Evolutionary conservation across 140 eudicot genomes (phyloP), one percentile per base, ranked within the genome.

Genomic region (Flaveria floridana): DNA sequence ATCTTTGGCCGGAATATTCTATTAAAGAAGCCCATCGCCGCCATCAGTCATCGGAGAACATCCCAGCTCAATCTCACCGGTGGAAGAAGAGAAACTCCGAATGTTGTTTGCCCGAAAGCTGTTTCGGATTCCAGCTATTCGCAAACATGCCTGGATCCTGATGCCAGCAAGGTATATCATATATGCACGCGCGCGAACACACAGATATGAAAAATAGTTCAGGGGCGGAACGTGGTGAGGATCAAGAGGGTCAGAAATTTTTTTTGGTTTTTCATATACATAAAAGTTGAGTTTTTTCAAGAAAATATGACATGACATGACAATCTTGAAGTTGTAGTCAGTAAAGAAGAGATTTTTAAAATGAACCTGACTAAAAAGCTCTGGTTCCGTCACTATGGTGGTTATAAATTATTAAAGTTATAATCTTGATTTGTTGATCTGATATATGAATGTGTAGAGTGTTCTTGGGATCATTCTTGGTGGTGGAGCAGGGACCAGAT

Each of bases 381-480:
- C 1, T 34, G 39, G 39, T 34, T 34, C 7, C 7, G 3, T 5
- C 7, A 34, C 39, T 34, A 28, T 28, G 11, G 37, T 20, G 47
- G 19, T 70, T 70, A 69, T 34, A 34, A 34, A 34, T 34, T 34
- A 34, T 34, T 69, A 30, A 30, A 30, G 37, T 30, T 30, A 30
- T 30, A 28, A 14, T 48, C 46, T 6, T 70, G 61, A 69, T 48
- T 34, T 48, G 16, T 48, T 48, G 55, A 13, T 14, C 1, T 12
- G 7, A 8, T 16, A 5, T 61, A 55, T 26, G 46, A 26, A 26
- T 74, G 50, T 85, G 84, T 53, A 85, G 89, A 85, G 89, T 79
- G 89, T 85, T 50, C 86, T 85, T 52, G 89, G 89, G 42, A 85
- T 85, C 71, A 85, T 85, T 41, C 89, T 85, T 51, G 89, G 89